phyloP scores from a whole-genome alignment of 208 protist genomes.

The Porcisia hertigi region DNA sequence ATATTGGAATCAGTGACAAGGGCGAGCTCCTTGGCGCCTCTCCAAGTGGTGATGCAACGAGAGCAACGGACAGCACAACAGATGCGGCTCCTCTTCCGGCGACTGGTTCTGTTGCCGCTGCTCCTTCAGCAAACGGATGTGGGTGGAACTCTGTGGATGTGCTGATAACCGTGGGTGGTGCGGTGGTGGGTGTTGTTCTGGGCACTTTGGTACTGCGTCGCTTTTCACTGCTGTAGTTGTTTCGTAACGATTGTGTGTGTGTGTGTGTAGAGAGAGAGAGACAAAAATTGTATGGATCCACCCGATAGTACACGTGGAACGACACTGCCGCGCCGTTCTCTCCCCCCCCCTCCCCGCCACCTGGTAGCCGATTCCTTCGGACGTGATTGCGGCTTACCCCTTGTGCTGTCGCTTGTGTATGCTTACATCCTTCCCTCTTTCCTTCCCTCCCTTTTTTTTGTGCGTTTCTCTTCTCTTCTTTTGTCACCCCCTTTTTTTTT shows the following conservation, averaged over 20 bases:
- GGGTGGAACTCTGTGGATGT: slow-evolving; percentile 14
- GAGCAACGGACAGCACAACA: not conserved
- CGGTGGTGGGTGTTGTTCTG: slow-evolving; percentile 20
- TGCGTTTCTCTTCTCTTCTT: not conserved
- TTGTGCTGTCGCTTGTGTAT: not conserved
- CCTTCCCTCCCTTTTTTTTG: not conserved
- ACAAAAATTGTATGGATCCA: no score
- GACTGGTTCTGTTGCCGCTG: not conserved
- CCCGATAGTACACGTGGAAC: not conserved
- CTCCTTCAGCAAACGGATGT: not conserved
- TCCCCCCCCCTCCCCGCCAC: no score
- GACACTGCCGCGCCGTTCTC: not conserved
- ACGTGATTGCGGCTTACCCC: not conserved
- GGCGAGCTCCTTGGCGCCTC: slow-evolving; percentile 4
- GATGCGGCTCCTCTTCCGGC: not conserved
- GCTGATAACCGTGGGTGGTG: slow-evolving; percentile 14
- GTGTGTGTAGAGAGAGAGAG: not conserved
- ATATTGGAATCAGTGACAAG: slow-evolving; percentile 16
- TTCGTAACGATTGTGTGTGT: not conserved
- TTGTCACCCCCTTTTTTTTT: not conserved
- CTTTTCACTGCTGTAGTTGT: slow-evolving; percentile 12
- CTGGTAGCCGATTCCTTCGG: not conserved
- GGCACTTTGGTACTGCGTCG: slow-evolving; percentile 19
- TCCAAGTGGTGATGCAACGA: not conserved
- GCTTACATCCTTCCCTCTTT: not conserved